Conservation (phyloP, 2,329 filamentous ascomycete species). For the Grosmannia clavigera region DNA sequence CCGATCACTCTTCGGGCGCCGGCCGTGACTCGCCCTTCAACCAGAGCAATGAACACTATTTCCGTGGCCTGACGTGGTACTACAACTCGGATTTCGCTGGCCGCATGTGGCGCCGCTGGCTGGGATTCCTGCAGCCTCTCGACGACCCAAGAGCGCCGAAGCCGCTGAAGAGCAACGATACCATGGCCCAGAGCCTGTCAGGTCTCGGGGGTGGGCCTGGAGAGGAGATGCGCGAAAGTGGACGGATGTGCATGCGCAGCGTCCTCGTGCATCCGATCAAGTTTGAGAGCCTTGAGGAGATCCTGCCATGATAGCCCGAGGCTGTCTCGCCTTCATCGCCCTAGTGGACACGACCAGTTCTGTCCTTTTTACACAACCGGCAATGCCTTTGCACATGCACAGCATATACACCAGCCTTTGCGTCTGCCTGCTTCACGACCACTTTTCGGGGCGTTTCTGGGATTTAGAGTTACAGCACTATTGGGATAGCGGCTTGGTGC, state of each 20-base stretch:
- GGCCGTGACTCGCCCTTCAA: constrained; percentile 50
- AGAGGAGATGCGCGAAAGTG: constrained; percentile 37
- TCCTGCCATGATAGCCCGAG: background rate
- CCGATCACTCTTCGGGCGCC: constrained; percentile 51
- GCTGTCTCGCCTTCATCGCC: background rate
- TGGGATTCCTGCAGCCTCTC: constrained; percentile 41
- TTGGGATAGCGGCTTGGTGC: background rate
- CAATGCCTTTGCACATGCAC: background rate
- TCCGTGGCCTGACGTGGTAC: constrained; percentile 73
- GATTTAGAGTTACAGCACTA: background rate
- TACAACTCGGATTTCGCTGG: constrained; percentile 69
- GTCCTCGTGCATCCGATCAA: constrained; percentile 79
- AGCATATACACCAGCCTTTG: background rate
- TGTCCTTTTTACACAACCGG: background rate
- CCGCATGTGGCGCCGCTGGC: constrained; percentile 69
- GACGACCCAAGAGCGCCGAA: constrained; percentile 7
- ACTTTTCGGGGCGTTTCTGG: background rate
- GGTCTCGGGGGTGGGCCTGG: constrained; percentile 28
- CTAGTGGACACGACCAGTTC: background rate
- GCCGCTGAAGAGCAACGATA: constrained; percentile 27
- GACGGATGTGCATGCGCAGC: constrained; percentile 66
- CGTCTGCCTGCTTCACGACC: background rate
- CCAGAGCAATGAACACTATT: constrained; percentile 64
- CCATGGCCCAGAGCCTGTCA: constrained; percentile 8
- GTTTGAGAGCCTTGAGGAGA: constrained; percentile 31